Evolutionary conservation across 1,139 yeast species (phyloP).

Genomic region (Pichiaceae sp.): DNA sequence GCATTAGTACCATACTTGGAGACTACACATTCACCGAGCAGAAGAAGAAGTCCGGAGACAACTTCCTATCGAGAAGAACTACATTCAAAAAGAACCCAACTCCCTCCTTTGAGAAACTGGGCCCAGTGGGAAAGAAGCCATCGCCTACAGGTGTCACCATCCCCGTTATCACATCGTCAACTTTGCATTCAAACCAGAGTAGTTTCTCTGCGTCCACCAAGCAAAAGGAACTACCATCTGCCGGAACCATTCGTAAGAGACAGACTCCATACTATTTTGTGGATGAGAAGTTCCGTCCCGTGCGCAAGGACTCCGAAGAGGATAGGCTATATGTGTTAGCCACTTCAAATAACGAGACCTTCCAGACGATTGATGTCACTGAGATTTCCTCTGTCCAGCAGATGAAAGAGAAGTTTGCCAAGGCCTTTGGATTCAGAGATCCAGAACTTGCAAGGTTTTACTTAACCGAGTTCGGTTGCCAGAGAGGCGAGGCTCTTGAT

Average conservation of each 20-base stretch:
- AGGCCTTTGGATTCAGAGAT: conserved; percentile 33
- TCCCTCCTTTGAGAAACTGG: conserved; percentile 22
- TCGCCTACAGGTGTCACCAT: conserved; percentile 24
- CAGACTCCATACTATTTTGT: conserved; percentile 1
- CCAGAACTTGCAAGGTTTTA: conserved; percentile 41
- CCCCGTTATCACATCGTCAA: conserved; percentile 22
- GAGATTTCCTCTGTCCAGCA: conserved; percentile 24
- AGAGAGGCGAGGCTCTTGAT: conserved; percentile 53
- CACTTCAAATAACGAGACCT: conserved; percentile 51
- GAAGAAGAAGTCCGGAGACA: conserved; percentile 8
- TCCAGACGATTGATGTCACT: conserved; percentile 38
- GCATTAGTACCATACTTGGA: conserved; percentile 9
- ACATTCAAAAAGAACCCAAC: conserved; percentile 2
- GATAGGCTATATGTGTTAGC: conserved; percentile 35
- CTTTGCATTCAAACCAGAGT: conserved; percentile 14
- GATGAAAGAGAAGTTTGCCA: conserved; percentile 31
- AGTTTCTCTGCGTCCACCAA: conserved; percentile 3
- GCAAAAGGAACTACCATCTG: background rate
- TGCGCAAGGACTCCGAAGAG: conserved; percentile 15
- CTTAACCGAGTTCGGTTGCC: conserved; percentile 63
- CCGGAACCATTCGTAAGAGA: background rate
- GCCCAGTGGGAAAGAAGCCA: conserved; percentile 24
- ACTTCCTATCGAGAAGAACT: conserved; percentile 3
- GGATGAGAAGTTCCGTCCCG: conserved; percentile 26
- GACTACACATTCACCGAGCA: conserved; percentile 5